Evolutionary conservation across 2,329 filamentous ascomycete genomes (phyloP), one percentile per base, ranked within the genome.

Genomic region (Biscogniauxia sp.): DNA sequence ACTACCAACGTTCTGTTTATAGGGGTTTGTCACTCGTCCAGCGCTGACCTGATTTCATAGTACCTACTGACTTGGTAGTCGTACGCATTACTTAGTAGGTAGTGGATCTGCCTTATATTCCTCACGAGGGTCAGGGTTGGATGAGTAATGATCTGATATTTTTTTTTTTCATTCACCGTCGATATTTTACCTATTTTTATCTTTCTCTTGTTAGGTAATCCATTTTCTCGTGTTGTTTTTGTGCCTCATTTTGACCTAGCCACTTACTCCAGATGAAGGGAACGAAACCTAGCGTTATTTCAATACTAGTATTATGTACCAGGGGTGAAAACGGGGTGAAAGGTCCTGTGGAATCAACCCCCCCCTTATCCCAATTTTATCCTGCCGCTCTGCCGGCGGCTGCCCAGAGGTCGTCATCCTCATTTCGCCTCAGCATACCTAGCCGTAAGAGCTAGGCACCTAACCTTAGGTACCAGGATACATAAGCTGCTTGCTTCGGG

Each of bases 341-440:
- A n/a, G 52, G 25, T 20, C 19, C 25, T 32, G 20, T 57, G 51
- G 28, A 20, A 57, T 20, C 32, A 19, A 15, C 23, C 26, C 51
- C 50, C 50, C 56, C 28, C 53, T 57, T 53, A 53, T 25, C 15
- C 15, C 49, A 53, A 53, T 26, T 45, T 32, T 57, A 51, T 45
- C 56, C 51, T 41, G 17, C 49, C 19, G 28, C 28, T 5, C 23
- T 23, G 23, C 23, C 23, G 19, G 17, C 28, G 53, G 45, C 56
- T 54, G 32, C 23, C 51, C 54, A 58, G 64, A 67, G 63, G 65
- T 59, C 37, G 37, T 45, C 59, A 62, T 66, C 64, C 54, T 67
- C 62, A 67, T 67, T 64, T 67, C 62, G 60, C 55, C 56, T 58
- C 59, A 58, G 55, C 64, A 59, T 52, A 23, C 23, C 23, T 23